Evolutionary conservation across 805 yeast species (phyloP).

Genomic region (Kuraishia hungarica): DNA sequence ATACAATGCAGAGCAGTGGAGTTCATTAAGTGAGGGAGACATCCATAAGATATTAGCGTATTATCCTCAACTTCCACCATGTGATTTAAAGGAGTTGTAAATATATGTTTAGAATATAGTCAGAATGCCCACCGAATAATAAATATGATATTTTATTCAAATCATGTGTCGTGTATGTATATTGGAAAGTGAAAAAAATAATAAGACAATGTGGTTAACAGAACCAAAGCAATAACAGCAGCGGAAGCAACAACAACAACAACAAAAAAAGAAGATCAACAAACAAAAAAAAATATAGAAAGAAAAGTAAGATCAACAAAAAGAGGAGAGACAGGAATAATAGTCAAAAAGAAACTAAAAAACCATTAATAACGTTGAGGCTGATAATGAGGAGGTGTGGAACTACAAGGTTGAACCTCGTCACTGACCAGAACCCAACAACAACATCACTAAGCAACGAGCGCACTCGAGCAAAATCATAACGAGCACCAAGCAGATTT

Average conservation of each 20-base stretch:
- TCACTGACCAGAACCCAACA: no score
- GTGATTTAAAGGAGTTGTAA: background rate
- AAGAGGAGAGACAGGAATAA: background rate
- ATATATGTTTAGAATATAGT: no score
- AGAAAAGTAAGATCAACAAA: background rate
- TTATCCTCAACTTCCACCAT: conserved; percentile 37
- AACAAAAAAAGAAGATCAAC: background rate
- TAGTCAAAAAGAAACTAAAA: conserved; percentile 2
- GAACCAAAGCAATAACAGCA: conserved; percentile 1
- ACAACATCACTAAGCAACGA: background rate
- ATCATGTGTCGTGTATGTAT: background rate
- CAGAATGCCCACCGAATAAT: no score
- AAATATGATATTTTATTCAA: background rate
- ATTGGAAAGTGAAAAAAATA: background rate
- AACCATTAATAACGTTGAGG: background rate
- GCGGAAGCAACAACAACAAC: background rate
- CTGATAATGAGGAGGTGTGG: no score
- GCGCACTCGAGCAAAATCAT: conserved; percentile 1
- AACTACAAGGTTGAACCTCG: no score
- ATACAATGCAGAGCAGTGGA: conserved; percentile 52
- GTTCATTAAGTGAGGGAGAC: conserved; percentile 27
- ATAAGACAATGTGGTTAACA: background rate
- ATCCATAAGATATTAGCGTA: conserved; percentile 32
- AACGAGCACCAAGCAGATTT: background rate
- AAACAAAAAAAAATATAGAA: background rate